A percentile compares a stretch with the other conserved stretches of the same genome.
Conservation (phyloP, 495 filamentous ascomycete species). For the Neurospora sp. region DNA sequence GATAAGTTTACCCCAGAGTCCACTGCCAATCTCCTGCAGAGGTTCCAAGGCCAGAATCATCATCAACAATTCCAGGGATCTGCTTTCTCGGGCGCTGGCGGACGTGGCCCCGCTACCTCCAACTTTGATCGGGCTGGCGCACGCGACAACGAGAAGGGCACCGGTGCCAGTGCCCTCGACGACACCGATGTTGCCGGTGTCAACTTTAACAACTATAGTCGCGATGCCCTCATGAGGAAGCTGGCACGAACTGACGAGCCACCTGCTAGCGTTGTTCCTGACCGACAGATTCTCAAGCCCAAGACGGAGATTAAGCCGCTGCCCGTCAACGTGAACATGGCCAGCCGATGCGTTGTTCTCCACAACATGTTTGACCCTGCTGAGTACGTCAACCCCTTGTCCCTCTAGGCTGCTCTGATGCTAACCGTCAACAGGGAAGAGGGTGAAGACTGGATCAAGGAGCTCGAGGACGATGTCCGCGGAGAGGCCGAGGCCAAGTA, state of each 20-base stretch:
- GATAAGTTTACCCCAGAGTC: slow-evolving; percentile 99
- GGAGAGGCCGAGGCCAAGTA: slow-evolving; percentile 92
- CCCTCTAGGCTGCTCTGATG: background rate
- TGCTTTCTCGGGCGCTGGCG: slow-evolving; percentile 83
- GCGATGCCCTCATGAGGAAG: slow-evolving; percentile 95
- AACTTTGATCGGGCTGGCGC: slow-evolving; percentile 91
- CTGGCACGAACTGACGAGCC: slow-evolving; percentile 93
- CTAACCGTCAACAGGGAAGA: slow-evolving; percentile 61
- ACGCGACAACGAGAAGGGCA: slow-evolving; percentile 82
- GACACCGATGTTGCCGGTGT: slow-evolving; percentile 97
- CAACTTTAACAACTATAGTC: slow-evolving; percentile 98
- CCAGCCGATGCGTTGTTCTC: slow-evolving; percentile 86
- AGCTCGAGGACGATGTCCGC: slow-evolving; percentile 88
- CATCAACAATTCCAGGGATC: slow-evolving; percentile 83
- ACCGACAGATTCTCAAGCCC: slow-evolving; percentile 63
- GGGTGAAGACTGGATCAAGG: slow-evolving; percentile 82
- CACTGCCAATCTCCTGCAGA: slow-evolving; percentile 80
- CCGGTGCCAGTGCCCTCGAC: slow-evolving; percentile 90
- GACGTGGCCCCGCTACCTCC: slow-evolving; percentile 76
- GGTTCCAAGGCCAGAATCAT: slow-evolving; percentile 71
- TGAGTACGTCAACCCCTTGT: slow-evolving; percentile 54
- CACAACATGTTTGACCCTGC: slow-evolving; percentile 90
- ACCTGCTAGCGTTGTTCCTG: slow-evolving; percentile 47
- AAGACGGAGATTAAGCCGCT: slow-evolving; percentile 73
- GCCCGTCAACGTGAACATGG: slow-evolving; percentile 80